Percentiles rank a stretch among this genome's conserved stretches.
Evolutionary conservation across 2,329 filamentous ascomycete species (phyloP).

Genomic region (Tolypocladium paradoxum): DNA sequence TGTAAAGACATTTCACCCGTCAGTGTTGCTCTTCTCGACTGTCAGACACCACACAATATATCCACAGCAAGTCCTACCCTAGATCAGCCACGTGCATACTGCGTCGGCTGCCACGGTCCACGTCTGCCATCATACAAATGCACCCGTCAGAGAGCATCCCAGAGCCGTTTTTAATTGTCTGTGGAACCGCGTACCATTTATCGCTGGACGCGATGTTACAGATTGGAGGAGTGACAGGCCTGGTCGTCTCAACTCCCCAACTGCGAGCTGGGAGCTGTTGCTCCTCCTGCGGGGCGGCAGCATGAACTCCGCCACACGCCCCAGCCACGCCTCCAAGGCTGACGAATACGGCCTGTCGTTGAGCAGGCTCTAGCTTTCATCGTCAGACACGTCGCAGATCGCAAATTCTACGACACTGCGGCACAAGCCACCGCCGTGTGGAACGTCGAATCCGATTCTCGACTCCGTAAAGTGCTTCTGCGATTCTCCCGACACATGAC

Average conservation of each 20-base stretch:
- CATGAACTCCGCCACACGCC: constrained; percentile 3
- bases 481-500: not conserved
- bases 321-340: constrained; percentile 21
- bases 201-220: not conserved
- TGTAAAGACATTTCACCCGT: not conserved
- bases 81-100: too few species aligned
- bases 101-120: not conserved
- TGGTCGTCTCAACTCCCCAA: not conserved
- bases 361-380: constrained; percentile 15
- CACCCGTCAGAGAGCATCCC: not conserved
- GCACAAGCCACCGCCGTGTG: not conserved
- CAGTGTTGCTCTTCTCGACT: not conserved
- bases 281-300: not conserved
- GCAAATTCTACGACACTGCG: constrained; percentile 10
- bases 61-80: not conserved
- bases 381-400: constrained; percentile 1
- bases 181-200: not conserved
- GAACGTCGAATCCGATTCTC: not conserved
- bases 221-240: too few species aligned
- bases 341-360: constrained; percentile 13
- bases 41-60: not conserved
- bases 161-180: not conserved
- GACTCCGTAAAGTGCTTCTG: not conserved
- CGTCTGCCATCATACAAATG: not conserved
- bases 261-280: not conserved